A percentile compares a stretch with the other conserved stretches of the same genome.
Evolutionary conservation across 164 flowering plant species (phyloP).

Genomic region (Tetracentron sinense): DNA sequence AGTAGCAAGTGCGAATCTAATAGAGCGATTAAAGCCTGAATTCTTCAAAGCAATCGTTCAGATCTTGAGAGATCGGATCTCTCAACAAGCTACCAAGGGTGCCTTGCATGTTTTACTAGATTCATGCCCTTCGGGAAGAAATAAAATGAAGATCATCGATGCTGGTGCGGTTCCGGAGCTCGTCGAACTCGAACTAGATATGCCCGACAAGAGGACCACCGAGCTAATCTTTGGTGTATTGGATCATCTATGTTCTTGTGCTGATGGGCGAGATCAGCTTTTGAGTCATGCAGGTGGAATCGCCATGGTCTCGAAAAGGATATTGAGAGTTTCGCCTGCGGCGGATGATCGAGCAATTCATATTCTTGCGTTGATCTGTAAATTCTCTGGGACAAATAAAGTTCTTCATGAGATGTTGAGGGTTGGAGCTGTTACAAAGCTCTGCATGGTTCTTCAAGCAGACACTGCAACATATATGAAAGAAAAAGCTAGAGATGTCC

Average conservation of each 20-base stretch:
- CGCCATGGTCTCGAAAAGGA: conserved; percentile 41
- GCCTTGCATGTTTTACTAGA: conserved; percentile 31
- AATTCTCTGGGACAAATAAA: conserved; percentile 27
- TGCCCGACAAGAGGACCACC: conserved; percentile 28
- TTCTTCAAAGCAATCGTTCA: conserved; percentile 30
- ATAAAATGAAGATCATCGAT: conserved; percentile 33
- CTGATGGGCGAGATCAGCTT: conserved; percentile 49
- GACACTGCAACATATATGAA: conserved; percentile 35
- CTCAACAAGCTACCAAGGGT: conserved; percentile 20
- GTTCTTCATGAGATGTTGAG: conserved; percentile 51
- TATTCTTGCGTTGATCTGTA: conserved; percentile 20
- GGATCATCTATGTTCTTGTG: conserved; percentile 38
- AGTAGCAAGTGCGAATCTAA: conserved; percentile 7
- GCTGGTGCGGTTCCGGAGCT: conserved; percentile 37
- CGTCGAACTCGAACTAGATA: conserved; percentile 37
- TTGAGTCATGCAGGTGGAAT: conserved; percentile 44
- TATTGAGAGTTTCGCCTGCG: conserved; percentile 42
- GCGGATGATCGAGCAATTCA: conserved; percentile 38
- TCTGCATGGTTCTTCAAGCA: conserved; percentile 58
- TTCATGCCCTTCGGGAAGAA: conserved; percentile 30
- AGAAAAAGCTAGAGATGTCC: conserved; percentile 39
- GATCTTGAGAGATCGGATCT: conserved; percentile 9
- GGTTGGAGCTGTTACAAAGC: conserved; percentile 52
- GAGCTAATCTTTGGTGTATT: conserved; percentile 39
- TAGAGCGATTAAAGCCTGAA: conserved; percentile 28